Conservation (phyloP, 1,139 yeast genomes). For the Suhomyces bokatorum region DNA sequence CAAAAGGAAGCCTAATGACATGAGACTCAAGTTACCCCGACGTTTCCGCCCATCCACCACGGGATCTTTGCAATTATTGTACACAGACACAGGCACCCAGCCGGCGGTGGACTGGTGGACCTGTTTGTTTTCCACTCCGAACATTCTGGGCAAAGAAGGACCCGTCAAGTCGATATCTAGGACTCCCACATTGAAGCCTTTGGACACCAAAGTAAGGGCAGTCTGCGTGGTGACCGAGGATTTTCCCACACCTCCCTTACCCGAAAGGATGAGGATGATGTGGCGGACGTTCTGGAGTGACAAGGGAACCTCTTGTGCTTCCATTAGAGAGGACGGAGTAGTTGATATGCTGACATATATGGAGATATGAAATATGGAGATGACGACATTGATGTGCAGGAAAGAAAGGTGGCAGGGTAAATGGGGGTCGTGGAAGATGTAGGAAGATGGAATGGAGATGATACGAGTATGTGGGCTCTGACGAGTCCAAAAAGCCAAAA, state of each 20-base stretch:
- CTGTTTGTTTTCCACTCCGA: slow-evolving; percentile 79
- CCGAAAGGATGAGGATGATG: slow-evolving; percentile 49
- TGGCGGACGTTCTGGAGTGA: slow-evolving; percentile 69
- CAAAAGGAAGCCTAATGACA: slow-evolving; percentile 89
- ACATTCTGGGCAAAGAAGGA: slow-evolving; percentile 95
- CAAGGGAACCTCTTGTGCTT: slow-evolving; percentile 40
- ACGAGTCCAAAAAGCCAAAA: no score
- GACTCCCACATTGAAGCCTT: slow-evolving; percentile 84
- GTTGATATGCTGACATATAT: neutral
- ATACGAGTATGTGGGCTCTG: no score
- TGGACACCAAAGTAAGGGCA: slow-evolving; percentile 70
- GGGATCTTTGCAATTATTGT: slow-evolving; percentile 22
- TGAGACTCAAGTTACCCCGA: slow-evolving; percentile 53
- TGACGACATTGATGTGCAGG: neutral
- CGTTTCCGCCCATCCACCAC: slow-evolving; percentile 18
- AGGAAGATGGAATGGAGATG: no score
- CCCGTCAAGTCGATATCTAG: slow-evolving; percentile 95
- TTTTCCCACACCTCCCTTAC: slow-evolving; percentile 78
- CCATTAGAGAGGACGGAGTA: slow-evolving; percentile 4
- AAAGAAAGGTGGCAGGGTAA: neutral
- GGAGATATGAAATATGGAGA: no score
- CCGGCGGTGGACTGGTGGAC: slow-evolving; percentile 82
- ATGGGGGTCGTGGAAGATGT: neutral
- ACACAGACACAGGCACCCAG: slow-evolving; percentile 82
- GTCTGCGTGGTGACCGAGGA: slow-evolving; percentile 93